Conservation (phyloP, 331 rosid genomes). For the Malus hybrid region DNA sequence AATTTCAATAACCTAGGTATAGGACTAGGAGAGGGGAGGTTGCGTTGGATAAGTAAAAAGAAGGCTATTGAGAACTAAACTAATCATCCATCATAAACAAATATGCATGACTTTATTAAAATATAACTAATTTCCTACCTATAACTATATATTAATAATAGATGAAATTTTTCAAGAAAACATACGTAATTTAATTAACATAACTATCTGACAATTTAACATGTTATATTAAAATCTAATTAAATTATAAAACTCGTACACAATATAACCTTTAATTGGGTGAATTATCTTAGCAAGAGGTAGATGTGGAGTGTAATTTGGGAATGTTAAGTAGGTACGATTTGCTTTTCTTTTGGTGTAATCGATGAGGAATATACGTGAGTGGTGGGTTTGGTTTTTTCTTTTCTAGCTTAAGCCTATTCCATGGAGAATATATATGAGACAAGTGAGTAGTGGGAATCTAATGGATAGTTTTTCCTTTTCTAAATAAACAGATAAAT, state of each 20-base stretch:
- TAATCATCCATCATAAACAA: background rate
- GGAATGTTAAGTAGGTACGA: constrained; percentile 15
- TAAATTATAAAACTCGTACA: background rate
- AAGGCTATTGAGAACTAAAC: background rate
- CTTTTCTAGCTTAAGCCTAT: constrained; percentile 11
- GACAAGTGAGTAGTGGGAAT: no score
- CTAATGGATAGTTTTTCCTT: no score
- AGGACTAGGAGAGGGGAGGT: background rate
- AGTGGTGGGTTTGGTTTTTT: constrained; percentile 30
- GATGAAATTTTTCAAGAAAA: background rate
- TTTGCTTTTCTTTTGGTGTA: constrained; percentile 28
- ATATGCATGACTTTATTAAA: background rate
- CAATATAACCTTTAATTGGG: background rate
- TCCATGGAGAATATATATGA: background rate
- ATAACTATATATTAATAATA: background rate
- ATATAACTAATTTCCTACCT: background rate
- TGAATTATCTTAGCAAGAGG: background rate
- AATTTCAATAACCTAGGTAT: background rate
- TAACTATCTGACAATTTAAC: background rate
- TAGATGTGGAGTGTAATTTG: background rate
- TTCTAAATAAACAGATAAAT: no score
- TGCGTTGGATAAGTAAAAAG: constrained; percentile 1
- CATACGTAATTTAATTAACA: no score
- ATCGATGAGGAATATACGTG: constrained; percentile 36
- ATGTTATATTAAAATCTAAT: background rate